Evolutionary conservation across 2,329 filamentous ascomycete genomes (phyloP).

Genomic region (Fonsecaea nubica): DNA sequence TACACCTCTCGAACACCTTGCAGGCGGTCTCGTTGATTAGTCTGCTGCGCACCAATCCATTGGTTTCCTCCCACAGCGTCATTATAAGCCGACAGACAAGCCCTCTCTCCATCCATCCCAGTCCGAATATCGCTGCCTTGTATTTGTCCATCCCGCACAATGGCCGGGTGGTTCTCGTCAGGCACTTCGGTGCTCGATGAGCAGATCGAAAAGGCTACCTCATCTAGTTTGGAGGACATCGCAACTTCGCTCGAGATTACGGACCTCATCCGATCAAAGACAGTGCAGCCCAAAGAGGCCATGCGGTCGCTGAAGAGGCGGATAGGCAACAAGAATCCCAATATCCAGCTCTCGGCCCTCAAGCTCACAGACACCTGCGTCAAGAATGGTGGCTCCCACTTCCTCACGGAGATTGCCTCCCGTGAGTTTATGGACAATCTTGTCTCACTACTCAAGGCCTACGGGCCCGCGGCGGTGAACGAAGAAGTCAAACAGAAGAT

Average conservation of each 20-base stretch:
- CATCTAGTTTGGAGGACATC: slow-evolving; percentile 95
- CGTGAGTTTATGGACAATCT: slow-evolving; percentile 99
- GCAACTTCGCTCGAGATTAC: slow-evolving; percentile 97
- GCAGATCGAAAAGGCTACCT: slow-evolving; percentile 93
- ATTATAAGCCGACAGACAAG: neutral
- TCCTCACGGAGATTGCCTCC: slow-evolving; percentile 92
- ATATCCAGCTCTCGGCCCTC: slow-evolving; percentile 91
- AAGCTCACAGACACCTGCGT: slow-evolving; percentile 98
- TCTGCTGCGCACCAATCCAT: neutral
- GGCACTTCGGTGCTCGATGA: slow-evolving; percentile 91
- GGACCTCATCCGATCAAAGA: slow-evolving; percentile 95
- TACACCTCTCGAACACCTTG: neutral
- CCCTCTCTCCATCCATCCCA: neutral
- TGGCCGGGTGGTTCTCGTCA: slow-evolving; percentile 97
- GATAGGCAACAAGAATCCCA: slow-evolving; percentile 97
- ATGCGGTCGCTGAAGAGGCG: slow-evolving; percentile 95
- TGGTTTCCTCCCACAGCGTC: neutral
- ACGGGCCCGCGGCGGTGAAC: slow-evolving; percentile 76
- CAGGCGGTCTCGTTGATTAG: neutral
- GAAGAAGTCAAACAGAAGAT: slow-evolving; percentile 87
- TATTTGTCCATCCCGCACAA: slow-evolving; percentile 56
- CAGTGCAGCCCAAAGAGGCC: slow-evolving; percentile 94
- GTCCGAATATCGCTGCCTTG: neutral
- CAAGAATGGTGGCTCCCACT: slow-evolving; percentile 96
- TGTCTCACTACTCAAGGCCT: slow-evolving; percentile 83